phyloP scores from a whole-genome alignment of 2,329 filamentous ascomycete genomes.

The Raffaelea deltoideospora region DNA sequence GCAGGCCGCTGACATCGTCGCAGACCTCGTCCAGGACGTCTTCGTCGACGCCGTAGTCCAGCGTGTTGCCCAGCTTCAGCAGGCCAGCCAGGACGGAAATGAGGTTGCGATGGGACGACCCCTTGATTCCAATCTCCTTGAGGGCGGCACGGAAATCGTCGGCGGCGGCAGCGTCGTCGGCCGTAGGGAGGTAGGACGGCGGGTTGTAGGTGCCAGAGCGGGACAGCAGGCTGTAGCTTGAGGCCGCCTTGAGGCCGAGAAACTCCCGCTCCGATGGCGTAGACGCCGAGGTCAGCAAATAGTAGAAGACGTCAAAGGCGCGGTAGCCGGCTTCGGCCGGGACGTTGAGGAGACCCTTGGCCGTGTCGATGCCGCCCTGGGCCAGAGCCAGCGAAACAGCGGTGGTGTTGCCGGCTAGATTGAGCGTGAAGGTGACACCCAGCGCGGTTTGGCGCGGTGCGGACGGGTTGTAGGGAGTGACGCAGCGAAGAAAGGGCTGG shows the following conservation, averaged over 20 bases:
- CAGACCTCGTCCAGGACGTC: constrained; percentile 76
- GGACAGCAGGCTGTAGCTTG: constrained; percentile 63
- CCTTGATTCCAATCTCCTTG: constrained; percentile 89
- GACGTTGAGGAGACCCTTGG: constrained; percentile 64
- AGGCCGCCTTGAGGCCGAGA: constrained; percentile 61
- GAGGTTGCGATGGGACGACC: constrained; percentile 63
- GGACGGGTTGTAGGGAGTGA: constrained; percentile 82
- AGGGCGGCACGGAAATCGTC: constrained; percentile 83
- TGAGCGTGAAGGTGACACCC: constrained; percentile 67
- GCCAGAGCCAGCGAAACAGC: constrained; percentile 65
- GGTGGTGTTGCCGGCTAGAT: constrained; percentile 63
- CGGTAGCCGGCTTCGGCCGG: constrained; percentile 68
- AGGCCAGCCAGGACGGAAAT: constrained; percentile 76
- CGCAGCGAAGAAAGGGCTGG: constrained; percentile 72
- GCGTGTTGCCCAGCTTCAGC: constrained; percentile 79
- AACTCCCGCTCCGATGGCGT: constrained; percentile 82
- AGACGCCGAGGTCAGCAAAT: constrained; percentile 81
- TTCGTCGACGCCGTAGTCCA: constrained; percentile 71
- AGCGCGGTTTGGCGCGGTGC: constrained; percentile 66
- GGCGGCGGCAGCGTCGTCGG: constrained; percentile 80
- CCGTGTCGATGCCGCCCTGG: constrained; percentile 75
- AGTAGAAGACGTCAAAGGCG: constrained; percentile 97
- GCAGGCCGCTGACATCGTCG: constrained; percentile 73
- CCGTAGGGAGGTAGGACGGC: constrained; percentile 78
- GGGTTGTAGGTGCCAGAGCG: constrained; percentile 75